Percentiles rank a stretch among this genome's conserved stretches.
Evolutionary conservation across 306 rosid species (phyloP).

Genomic region (Glycine tomentella): DNA sequence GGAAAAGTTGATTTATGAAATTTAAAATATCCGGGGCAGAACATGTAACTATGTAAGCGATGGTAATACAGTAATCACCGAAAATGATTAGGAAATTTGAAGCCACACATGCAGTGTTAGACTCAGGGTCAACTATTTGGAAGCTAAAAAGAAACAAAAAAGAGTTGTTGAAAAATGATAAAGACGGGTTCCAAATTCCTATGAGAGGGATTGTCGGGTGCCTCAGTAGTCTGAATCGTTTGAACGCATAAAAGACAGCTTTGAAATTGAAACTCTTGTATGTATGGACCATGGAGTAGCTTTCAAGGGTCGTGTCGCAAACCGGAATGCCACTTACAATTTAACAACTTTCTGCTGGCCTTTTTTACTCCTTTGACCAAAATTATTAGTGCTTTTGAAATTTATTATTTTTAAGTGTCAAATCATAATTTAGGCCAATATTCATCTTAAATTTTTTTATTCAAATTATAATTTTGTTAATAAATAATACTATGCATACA

Average conservation of each 20-base stretch:
- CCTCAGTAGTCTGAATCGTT: neutral
- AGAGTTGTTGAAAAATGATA: neutral
- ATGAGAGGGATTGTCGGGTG: neutral
- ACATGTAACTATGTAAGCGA: constrained; percentile 3
- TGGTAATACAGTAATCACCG: constrained; percentile 31
- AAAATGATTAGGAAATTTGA: constrained; percentile 26
- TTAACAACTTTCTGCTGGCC: constrained; percentile 16
- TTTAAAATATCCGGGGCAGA: neutral
- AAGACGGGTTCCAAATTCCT: constrained; percentile 6
- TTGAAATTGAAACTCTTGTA: no score
- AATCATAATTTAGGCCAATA: neutral
- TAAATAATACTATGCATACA: no score
- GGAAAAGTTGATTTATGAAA: no score
- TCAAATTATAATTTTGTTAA: no score
- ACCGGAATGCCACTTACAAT: constrained; percentile 3
- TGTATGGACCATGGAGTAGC: constrained; percentile 14
- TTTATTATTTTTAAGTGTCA: neutral
- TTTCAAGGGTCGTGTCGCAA: constrained; percentile 17
- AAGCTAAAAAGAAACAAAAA: neutral
- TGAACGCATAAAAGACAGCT: neutral
- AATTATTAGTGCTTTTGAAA: neutral
- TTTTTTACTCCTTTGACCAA: constrained; percentile 30
- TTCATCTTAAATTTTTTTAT: no score
- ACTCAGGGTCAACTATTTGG: neutral
- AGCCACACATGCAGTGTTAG: no score